Conservation (phyloP, 2,329 filamentous ascomycete genomes). For the Ceratocystis alfenasii region DNA sequence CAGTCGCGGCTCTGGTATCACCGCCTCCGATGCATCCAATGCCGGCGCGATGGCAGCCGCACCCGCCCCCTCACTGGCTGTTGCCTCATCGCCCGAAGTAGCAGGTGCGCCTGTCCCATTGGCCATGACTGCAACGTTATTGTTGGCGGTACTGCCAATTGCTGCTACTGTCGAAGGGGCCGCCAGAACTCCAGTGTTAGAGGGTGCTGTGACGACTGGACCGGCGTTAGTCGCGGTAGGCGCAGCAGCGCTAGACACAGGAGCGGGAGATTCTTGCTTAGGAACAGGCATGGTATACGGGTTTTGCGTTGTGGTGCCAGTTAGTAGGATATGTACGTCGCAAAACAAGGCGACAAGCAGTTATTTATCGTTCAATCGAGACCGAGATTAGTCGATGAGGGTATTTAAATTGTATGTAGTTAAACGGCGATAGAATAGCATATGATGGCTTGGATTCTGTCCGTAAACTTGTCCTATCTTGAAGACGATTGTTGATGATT, state of each 20-base stretch:
- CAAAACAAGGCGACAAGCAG: background rate
- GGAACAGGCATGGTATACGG: background rate
- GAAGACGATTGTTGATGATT: background rate
- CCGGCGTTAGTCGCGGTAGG: background rate
- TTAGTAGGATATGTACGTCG: background rate
- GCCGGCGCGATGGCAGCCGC: constrained; percentile 29
- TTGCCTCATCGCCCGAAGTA: constrained; percentile 57
- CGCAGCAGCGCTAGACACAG: background rate
- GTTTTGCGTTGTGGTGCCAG: background rate
- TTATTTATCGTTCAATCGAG: background rate
- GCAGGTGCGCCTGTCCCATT: constrained; percentile 51
- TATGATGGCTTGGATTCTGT: background rate
- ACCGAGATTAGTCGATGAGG: background rate
- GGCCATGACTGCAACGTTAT: constrained; percentile 74
- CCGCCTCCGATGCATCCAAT: constrained; percentile 34
- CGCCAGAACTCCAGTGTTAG: background rate
- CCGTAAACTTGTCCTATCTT: background rate
- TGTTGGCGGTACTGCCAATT: constrained; percentile 40
- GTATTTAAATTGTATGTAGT: background rate
- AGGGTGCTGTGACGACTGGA: background rate
- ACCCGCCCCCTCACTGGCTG: constrained; percentile 50
- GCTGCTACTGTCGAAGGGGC: background rate
- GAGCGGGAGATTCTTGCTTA: constrained; percentile 1
- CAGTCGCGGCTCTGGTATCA: constrained; percentile 46
- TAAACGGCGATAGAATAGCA: background rate